Evolutionary conservation across 768 basidiomycete species (phyloP).

Genomic region (Hygrophorus russula): DNA sequence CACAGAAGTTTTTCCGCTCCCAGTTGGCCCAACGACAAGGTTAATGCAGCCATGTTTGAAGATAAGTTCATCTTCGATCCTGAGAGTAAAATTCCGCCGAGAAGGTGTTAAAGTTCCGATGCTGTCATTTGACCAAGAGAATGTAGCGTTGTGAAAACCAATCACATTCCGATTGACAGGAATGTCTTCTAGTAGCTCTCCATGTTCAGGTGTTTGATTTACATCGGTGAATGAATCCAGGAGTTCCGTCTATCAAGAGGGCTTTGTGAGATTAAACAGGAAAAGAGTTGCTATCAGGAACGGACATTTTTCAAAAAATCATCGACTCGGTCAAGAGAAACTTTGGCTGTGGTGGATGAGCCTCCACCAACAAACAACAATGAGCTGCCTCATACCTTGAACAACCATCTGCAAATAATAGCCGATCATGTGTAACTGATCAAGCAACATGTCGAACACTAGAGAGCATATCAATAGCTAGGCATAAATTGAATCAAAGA

Average conservation of each 20-base stretch:
- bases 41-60: constrained; percentile 47
- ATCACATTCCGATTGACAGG: constrained; percentile 14
- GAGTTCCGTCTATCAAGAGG: constrained; percentile 22
- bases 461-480: constrained; percentile 9
- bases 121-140: constrained; percentile 36
- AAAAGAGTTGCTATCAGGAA: not conserved
- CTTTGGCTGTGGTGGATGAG: constrained; percentile 30
- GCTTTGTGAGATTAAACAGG: not conserved
- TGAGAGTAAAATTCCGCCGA: constrained; percentile 36
- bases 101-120: constrained; percentile 22
- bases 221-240: too few species aligned
- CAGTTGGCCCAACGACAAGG: constrained; percentile 49
- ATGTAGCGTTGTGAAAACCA: constrained; percentile 43
- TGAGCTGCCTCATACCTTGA: constrained; percentile 20
- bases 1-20: constrained; percentile 51
- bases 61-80: constrained; percentile 38
- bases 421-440: constrained; percentile 32
- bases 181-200: constrained; percentile 31
- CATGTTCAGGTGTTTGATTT: too few species aligned
- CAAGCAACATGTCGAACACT: constrained; percentile 52
- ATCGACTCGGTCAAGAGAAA: constrained; percentile 48
- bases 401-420: constrained; percentile 15
- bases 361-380: too few species aligned
- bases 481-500: not conserved
- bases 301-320: constrained; percentile 29